Evolutionary conservation across 2,329 filamentous ascomycete genomes (phyloP), one percentile per base, ranked within the genome.

Genomic region (Microcera coccophila): DNA sequence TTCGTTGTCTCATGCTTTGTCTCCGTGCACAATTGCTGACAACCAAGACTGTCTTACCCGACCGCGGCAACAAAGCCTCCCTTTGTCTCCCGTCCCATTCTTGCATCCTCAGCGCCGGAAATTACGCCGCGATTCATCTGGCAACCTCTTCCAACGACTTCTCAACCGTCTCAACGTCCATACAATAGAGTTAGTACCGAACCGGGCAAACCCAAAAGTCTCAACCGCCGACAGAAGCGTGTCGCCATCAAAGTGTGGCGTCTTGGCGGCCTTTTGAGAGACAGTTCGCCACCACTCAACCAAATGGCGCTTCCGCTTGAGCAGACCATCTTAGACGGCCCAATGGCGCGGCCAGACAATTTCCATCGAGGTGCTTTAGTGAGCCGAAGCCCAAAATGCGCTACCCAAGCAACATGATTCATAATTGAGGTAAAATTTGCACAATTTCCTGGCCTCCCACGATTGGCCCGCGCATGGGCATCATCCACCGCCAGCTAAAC

Each of bases 351-450:
- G 29, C 12, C 29, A 15, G 29, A 32, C 45, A 46, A 39, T 43
- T 45, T 41, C 37, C 44, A 26, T 33, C 39, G 15, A 32, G 33
- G 39, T 20, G 40, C 36, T 44, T 35, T 29, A 26, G 20, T 36
- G 12, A 28, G 39, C 18, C 39, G 41, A 22, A 36, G 21, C 22
- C 36, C 22, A 33, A 31, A 49, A 41, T 47, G 44, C 34, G 31
- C 26, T 37, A 14, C 36, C 32, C 22, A 26, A 39, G 28, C 28
- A 36, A 24, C 35, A 21, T 39, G 49, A 44, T 49, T 41, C 47
- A 50, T 35, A 52, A 36, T 42, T 39, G 41, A 47, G 48, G 44
- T 55, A 56, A 61, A 49, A 62, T 60, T 61, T 61, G 56, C 49
- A 58, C 47, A 60, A 61, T 60, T 49, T 61, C 56, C 50, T 38